Evolutionary conservation across 441 rosid species (phyloP).

Genomic region (Syzygium syzygioides): DNA sequence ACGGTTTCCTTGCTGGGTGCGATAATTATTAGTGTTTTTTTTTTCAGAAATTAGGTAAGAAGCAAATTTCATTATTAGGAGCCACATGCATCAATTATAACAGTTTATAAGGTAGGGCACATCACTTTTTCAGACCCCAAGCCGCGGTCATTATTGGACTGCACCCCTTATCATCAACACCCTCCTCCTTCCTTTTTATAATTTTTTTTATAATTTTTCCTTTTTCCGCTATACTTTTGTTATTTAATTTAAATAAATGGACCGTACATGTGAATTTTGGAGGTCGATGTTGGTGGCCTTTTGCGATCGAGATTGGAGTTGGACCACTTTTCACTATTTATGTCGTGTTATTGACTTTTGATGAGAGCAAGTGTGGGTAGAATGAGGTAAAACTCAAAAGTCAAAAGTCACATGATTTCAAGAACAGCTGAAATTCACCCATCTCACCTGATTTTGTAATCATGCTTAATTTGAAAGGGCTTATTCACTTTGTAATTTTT

Average conservation of each 20-base stretch:
- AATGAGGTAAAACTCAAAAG: background rate
- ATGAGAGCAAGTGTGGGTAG: background rate
- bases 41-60: background rate
- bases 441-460: background rate
- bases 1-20: background rate
- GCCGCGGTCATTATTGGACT: background rate
- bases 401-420: background rate
- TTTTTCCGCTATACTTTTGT: background rate
- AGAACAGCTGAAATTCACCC: background rate
- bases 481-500: background rate
- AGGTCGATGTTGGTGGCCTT: background rate
- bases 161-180: background rate
- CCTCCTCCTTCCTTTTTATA: background rate
- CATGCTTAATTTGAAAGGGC: background rate
- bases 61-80: background rate
- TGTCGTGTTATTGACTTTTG: background rate
- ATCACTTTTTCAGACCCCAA: background rate
- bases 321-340: background rate
- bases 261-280: background rate
- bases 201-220: fast-evolving
- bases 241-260: background rate
- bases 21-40: background rate
- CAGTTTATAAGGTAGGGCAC: background rate
- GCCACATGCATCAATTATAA: background rate
- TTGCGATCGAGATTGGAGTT: background rate